Base-by-base conservation (phyloP, 768 basidiomycete species). In the Boletus barrowsii region DNA sequence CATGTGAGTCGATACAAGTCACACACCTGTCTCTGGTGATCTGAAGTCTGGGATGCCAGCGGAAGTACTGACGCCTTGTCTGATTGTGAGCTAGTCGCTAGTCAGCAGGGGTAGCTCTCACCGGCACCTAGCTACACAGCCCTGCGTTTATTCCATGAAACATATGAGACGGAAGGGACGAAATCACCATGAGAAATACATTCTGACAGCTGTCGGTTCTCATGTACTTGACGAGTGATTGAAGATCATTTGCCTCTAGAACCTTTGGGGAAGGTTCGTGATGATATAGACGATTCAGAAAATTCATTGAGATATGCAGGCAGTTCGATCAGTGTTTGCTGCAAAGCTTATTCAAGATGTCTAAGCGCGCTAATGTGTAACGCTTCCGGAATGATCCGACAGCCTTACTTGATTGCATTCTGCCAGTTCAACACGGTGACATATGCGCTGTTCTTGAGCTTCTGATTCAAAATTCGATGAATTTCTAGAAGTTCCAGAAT, bases 21-120 rank as follows among this genome's bases (percentile, higher is more conserved):
- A 49, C 81, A 59, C 57, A 82, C 93, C 93, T 35, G 93, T 94
- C 22, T 84, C 81, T 1, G 90, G 89, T 10, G 88, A 90, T 56
- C 94, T 76, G 68, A 95, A 97, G 70, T 97, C 93, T 13, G 93
- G 93, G 26, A 92, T 93, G 7, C 89, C 89, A 50, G 89, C 89
- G 29, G 86, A 78, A 7, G 89, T 91, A 57, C 86, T 88, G 45
- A 90, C 79, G 17, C 89, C 88, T 29, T 86, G 57, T 17, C 15
- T 17, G 17, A 36, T 30, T 47, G 5, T 66, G 24, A 56, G 43
- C 53, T 32, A 48, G 18, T 35, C 33, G 13, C 17, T 10, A 30
- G 13, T 9, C 17, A 33, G 17, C 29, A 36, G 20, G 35, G 40
- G 26, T 49, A 42, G 45, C 36, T 59, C 78, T 60, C 61, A 87